A percentile compares a stretch with the other conserved stretches of the same genome.
Evolutionary conservation across 805 yeast genomes (phyloP).

Genomic region (Komagataella ulmi): DNA sequence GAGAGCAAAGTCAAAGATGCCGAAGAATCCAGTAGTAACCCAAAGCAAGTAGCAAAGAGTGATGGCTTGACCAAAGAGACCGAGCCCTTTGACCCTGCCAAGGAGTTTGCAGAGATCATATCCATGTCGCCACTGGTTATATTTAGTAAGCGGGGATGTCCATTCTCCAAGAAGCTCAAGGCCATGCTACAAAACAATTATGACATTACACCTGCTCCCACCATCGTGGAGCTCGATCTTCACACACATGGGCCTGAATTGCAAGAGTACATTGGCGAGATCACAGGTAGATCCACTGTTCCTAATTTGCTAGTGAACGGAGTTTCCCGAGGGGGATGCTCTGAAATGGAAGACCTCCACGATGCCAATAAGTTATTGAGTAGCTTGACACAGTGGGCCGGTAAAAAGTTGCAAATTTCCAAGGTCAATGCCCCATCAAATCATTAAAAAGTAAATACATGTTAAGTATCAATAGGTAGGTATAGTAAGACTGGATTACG

Average conservation of each 20-base stretch:
- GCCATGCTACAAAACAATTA: constrained; percentile 48
- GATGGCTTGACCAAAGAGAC: constrained; percentile 5
- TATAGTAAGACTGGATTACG: neutral
- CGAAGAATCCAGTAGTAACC: constrained; percentile 14
- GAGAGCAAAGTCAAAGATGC: constrained; percentile 25
- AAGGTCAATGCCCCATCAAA: constrained; percentile 48
- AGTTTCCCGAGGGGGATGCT: constrained; percentile 76
- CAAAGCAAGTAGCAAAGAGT: neutral
- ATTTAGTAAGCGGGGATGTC: constrained; percentile 55
- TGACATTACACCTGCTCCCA: constrained; percentile 57
- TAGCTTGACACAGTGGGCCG: constrained; percentile 51
- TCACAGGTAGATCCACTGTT: constrained; percentile 76
- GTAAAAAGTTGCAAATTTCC: constrained; percentile 31
- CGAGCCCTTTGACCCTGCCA: constrained; percentile 30
- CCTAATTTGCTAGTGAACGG: constrained; percentile 79
- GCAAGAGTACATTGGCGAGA: constrained; percentile 54
- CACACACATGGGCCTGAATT: constrained; percentile 66
- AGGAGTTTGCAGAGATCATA: constrained; percentile 44
- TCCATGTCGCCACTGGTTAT: constrained; percentile 51
- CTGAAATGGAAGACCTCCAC: constrained; percentile 60
- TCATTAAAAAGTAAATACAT: constrained; percentile 7
- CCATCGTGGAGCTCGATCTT: constrained; percentile 69
- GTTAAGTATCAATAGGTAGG: neutral
- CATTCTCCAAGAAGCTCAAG: constrained; percentile 65
- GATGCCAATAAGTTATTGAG: constrained; percentile 37